Percentiles rank a stretch among this genome's conserved stretches.
phyloP scores from a whole-genome alignment of 2,329 filamentous ascomycete genomes.

The Niveomyces coronatus region DNA sequence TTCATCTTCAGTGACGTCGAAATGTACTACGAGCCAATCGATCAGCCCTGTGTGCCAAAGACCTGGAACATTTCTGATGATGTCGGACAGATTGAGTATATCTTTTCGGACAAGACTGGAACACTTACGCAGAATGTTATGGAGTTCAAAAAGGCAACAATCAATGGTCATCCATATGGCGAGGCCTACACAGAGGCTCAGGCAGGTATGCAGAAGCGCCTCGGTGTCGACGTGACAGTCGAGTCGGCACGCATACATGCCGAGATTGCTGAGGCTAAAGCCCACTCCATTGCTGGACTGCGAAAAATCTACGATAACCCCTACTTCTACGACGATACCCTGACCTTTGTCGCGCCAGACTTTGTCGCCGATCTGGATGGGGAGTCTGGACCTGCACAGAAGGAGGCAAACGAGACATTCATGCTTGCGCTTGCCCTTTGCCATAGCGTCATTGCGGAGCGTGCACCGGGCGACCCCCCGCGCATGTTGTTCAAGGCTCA shows the following conservation, averaged over 20 bases:
- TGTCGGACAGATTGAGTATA: constrained; percentile 95
- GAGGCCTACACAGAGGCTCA: constrained; percentile 97
- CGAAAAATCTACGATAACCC: constrained; percentile 78
- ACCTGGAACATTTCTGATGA: constrained; percentile 99
- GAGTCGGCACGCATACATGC: constrained; percentile 62
- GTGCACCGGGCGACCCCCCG: constrained; percentile 78
- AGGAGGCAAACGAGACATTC: constrained; percentile 71
- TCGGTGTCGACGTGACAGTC: constrained; percentile 77
- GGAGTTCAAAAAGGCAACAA: constrained; percentile 98
- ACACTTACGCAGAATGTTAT: constrained; percentile 96
- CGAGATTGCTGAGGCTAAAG: constrained; percentile 71
- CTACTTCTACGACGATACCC: constrained; percentile 76
- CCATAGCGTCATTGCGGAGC: constrained; percentile 90
- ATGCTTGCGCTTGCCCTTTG: constrained; percentile 95
- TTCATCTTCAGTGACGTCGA: constrained; percentile 95
- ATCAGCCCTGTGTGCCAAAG: constrained; percentile 92
- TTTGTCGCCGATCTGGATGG: constrained; percentile 78
- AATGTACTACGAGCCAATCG: constrained; percentile 95
- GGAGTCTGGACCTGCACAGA: constrained; percentile 65
- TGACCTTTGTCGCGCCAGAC: constrained; percentile 88
- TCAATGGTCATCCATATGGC: constrained; percentile 93
- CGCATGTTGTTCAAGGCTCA: constrained; percentile 94
- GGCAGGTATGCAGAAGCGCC: constrained; percentile 86
- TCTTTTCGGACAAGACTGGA: constrained; percentile 97
- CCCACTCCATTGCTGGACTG: constrained; percentile 60